phyloP scores from a whole-genome alignment of 2,329 filamentous ascomycete genomes.

The Xylaria sp. region DNA sequence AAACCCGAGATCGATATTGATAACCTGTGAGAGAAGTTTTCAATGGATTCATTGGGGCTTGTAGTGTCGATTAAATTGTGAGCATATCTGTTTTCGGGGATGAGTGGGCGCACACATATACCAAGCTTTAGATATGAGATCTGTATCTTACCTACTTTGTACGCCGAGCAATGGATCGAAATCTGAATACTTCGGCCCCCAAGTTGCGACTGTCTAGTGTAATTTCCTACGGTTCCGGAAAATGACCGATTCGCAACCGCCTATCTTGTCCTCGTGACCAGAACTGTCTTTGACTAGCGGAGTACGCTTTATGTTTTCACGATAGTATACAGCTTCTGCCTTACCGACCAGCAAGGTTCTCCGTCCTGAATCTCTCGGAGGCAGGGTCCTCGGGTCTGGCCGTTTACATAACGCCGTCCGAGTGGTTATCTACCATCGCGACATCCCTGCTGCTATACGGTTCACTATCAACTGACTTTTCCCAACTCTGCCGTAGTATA shows the following conservation, averaged over 20 bases:
- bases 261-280: conserved; percentile 18
- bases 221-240: neutral
- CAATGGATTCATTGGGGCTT: neutral
- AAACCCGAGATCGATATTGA: conserved; percentile 49
- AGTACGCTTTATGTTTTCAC: conserved; percentile 6
- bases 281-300: conserved; percentile 3
- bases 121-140: neutral
- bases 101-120: neutral
- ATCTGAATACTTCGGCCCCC: neutral
- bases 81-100: neutral
- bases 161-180: neutral
- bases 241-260: conserved; percentile 1
- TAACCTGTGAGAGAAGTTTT: conserved; percentile 30
- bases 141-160: neutral
- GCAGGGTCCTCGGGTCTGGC: conserved; percentile 3
- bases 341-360: conserved; percentile 1
- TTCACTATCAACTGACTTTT: neutral
- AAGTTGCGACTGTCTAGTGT: neutral
- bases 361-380: neutral
- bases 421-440: conserved; percentile 7
- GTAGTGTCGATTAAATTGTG: neutral
- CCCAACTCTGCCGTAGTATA: neutral
- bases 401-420: neutral
- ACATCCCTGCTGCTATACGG: neutral
- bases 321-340: neutral